Base-by-base conservation (phyloP, 352 stramenopile species). In the Phytophthora fragariaefolia region DNA sequence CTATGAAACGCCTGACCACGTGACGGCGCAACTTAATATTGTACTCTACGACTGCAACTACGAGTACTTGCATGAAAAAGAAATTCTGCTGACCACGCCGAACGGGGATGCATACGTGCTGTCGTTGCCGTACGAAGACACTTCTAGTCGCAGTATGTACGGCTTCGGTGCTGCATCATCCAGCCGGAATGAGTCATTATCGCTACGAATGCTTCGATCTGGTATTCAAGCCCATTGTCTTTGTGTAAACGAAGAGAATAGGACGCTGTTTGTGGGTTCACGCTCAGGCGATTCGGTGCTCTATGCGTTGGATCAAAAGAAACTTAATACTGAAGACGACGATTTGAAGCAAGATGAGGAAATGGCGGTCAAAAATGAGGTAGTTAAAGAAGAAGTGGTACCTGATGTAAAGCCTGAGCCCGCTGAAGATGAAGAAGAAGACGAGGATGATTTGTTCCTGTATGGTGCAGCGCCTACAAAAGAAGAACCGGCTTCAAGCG, bases 231-330 rank as follows among this genome's bases (percentile, higher is more conserved):
- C 82, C 7, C 88, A 75, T 30, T 93, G 85, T 49, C 34, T 96
- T 48, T 85, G 74, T 30, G 71, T 90, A 13, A 74, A 94, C 43
- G 54, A 85, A n/a, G 67, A 80, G 12, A 78, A 73, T 23, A 85
- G 89, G 50, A 91, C 85, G 8, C 38, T 96, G 8, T 96, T 96
- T 63, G 68, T 96, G 15, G 88, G 88, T n/a, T 93, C 88, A 38
- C 73, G 85, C 12, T 90, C 84, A 0, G 88, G 88, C 1, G 85
- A 96, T 55, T 96, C 88, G 1, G 71, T 93, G 24, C 43, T 96
- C 17, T 93, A 89, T 49, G 62, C 80, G 18, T 82, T 81, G 26
- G 51, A 83, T n/a, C 68, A 82, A 52, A 76, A 86, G 28, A 74
- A 67, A 27, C 49, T 71, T 12, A 69, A 62, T 65, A 48, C 34